Evolutionary conservation across 257 asterid species (phyloP).

Genomic region (Eustoma russellianum): DNA sequence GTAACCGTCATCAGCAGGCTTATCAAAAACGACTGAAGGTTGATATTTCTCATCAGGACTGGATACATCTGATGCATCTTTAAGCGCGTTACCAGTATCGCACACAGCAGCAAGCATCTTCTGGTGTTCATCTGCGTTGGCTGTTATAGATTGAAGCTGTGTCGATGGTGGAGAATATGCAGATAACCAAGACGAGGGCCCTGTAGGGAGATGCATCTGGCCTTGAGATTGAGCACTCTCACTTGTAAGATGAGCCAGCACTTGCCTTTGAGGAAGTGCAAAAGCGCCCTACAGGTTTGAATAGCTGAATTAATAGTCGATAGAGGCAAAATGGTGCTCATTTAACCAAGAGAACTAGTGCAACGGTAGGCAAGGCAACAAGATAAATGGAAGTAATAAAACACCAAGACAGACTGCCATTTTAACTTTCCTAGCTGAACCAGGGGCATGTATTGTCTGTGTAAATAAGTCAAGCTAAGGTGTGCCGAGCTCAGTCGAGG

Average conservation of each 20-base stretch:
- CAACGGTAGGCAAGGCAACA: no score
- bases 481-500: no score
- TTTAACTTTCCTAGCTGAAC: no score
- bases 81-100: conserved; percentile 14
- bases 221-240: conserved; percentile 35
- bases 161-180: conserved; percentile 21
- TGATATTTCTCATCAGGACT: conserved; percentile 38
- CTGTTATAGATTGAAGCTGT: conserved; percentile 20
- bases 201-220: conserved; percentile 28
- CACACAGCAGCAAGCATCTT: conserved; percentile 20
- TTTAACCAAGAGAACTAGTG: no score
- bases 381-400: no score
- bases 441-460: no score
- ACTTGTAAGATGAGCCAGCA: conserved; percentile 39
- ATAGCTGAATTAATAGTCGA: conserved; percentile 10
- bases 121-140: conserved; percentile 19
- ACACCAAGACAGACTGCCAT: no score
- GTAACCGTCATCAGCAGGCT: conserved; percentile 50
- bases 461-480: no score
- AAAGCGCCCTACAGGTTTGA: conserved; percentile 31
- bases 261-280: conserved; percentile 54
- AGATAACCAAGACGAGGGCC: conserved; percentile 30
- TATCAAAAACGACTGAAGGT: conserved; percentile 35
- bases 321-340: background rate
- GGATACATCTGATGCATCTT: conserved; percentile 31